Evolutionary conservation across 768 basidiomycete species (phyloP).

Genomic region (Hypholoma fasciculare): DNA sequence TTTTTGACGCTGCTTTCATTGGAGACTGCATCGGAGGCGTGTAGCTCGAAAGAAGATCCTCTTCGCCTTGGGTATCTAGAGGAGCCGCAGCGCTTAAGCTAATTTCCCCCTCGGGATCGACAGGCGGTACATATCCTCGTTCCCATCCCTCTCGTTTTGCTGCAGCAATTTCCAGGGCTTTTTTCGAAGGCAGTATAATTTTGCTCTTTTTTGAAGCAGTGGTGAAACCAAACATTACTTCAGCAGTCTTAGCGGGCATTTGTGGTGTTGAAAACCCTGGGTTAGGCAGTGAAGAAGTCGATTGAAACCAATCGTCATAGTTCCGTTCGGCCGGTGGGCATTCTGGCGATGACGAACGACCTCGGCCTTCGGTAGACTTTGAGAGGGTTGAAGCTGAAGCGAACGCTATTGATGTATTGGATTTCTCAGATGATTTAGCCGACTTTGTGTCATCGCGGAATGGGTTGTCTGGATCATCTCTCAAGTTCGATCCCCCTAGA

Average conservation of each 20-base stretch:
- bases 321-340: slow-evolving; percentile 36
- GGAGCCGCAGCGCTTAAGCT: not conserved
- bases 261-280: slow-evolving; percentile 12
- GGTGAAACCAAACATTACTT: slow-evolving; percentile 21
- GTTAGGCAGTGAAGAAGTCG: slow-evolving; percentile 24
- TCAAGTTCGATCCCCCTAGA: slow-evolving; percentile 12
- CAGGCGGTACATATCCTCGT: slow-evolving; percentile 27
- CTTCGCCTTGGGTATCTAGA: slow-evolving; percentile 16
- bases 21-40: slow-evolving; percentile 20
- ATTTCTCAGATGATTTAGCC: slow-evolving; percentile 7
- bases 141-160: slow-evolving; percentile 52
- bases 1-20: slow-evolving; percentile 33
- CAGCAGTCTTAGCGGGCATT: not conserved
- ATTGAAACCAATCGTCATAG: slow-evolving; percentile 52
- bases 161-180: slow-evolving; percentile 55
- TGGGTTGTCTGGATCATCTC: slow-evolving; percentile 45
- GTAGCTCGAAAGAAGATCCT: slow-evolving; percentile 18
- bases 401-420: slow-evolving; percentile 19
- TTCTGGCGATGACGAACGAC: slow-evolving; percentile 42
- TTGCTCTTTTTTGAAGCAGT: slow-evolving; percentile 31
- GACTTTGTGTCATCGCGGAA: slow-evolving; percentile 25
- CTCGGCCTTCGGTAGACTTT: slow-evolving; percentile 11
- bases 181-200: slow-evolving; percentile 48
- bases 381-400: slow-evolving; percentile 26
- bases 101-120: slow-evolving; percentile 20